A percentile compares a stretch with the other conserved stretches of the same genome.
Evolutionary conservation across 23 red algal genomes (phyloP).

Genomic region (Gracilaria vermiculophylla): DNA sequence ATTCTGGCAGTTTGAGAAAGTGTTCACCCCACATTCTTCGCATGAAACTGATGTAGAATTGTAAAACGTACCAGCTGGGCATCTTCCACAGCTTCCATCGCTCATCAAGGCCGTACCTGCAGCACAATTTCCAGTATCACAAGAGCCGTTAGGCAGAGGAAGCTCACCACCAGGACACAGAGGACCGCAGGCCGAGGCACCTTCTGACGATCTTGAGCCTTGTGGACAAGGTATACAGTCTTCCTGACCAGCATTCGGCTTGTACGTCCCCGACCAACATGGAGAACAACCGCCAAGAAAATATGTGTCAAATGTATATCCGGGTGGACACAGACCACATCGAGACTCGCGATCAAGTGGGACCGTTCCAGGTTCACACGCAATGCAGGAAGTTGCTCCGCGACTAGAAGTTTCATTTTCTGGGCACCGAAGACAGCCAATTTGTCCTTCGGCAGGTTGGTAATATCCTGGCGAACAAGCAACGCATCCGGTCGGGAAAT

Average conservation of each 20-base stretch:
- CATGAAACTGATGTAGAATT: no score
- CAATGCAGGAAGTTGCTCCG: background rate
- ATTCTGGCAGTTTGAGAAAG: constrained; percentile 1
- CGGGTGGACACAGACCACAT: background rate
- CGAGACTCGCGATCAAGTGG: constrained; percentile 4
- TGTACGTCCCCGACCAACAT: background rate
- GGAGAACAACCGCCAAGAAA: background rate
- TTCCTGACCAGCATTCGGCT: background rate
- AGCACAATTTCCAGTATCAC: background rate
- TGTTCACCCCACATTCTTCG: background rate
- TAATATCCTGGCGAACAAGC: background rate
- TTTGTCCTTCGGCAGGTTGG: background rate
- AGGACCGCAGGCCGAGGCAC: background rate
- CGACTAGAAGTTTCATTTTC: background rate
- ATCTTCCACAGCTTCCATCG: constrained; percentile 3
- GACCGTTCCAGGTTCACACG: background rate
- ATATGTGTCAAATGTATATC: background rate
- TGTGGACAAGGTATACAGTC: background rate
- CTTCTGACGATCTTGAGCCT: background rate
- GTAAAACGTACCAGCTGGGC: background rate
- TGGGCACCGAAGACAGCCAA: background rate
- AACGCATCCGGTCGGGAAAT: background rate
- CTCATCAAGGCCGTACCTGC: background rate
- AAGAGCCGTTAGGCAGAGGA: background rate
- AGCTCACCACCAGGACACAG: background rate